phyloP scores from a whole-genome alignment of 2,329 filamentous ascomycete genomes.

The Clonostachys solani region DNA sequence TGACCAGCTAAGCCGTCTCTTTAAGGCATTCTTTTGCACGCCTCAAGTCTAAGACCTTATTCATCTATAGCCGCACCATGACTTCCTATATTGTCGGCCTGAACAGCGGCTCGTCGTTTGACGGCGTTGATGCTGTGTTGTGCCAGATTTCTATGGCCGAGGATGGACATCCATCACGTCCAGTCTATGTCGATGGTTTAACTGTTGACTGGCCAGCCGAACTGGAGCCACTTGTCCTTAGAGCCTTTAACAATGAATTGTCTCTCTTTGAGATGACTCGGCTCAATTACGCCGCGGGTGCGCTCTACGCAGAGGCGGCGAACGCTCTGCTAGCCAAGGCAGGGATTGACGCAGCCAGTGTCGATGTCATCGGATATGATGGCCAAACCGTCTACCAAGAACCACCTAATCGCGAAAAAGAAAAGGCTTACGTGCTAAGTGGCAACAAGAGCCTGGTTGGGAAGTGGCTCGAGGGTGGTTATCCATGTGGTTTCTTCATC shows the following conservation, averaged over 20 bases:
- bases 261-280: conserved; percentile 18
- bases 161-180: conserved; percentile 18
- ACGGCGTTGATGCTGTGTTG: conserved; percentile 20
- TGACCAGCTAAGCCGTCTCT: no score
- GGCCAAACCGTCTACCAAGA: conserved; percentile 23
- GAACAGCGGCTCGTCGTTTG: conserved; percentile 21
- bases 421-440: conserved; percentile 10
- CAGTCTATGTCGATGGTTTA: conserved; percentile 16
- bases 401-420: conserved; percentile 13
- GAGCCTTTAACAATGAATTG: conserved; percentile 17
- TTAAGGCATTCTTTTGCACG: no score
- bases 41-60: neutral
- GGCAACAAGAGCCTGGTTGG: conserved; percentile 15
- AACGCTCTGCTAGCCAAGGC: conserved; percentile 12
- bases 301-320: conserved; percentile 18
- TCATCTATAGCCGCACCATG: neutral
- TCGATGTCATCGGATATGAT: conserved; percentile 20
- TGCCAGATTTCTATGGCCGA: conserved; percentile 16
- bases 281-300: conserved; percentile 20
- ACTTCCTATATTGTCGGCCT: conserved; percentile 16
- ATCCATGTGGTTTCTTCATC: conserved; percentile 18
- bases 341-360: conserved; percentile 12
- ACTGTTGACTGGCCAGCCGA: conserved; percentile 19
- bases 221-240: conserved; percentile 14
- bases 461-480: conserved; percentile 18